These are phyloP conservation scores for Nemania bipapillata DNA, from an alignment of 2,329 filamentous ascomycete genomes.

Conservation along the genomic window DNA sequence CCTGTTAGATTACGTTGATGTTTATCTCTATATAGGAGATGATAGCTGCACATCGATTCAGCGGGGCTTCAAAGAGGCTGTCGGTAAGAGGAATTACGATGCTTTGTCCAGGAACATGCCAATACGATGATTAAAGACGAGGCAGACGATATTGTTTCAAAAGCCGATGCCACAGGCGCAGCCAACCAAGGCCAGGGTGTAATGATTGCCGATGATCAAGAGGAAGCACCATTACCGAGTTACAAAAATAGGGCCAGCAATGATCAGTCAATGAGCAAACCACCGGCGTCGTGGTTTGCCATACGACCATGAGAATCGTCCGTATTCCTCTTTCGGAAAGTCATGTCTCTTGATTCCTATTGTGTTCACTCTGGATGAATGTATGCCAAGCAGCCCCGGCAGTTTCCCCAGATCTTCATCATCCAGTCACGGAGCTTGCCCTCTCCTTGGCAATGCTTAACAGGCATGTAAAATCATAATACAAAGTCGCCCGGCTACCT, in stretches of 20 bases:
- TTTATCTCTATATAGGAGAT: no score
- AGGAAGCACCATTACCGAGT: background rate
- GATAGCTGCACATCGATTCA: no score
- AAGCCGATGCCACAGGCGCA: background rate
- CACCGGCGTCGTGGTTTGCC: background rate
- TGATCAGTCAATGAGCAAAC: background rate
- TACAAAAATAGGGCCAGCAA: background rate
- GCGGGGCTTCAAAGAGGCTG: background rate
- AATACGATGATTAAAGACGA: background rate
- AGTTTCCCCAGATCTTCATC: constrained; percentile 38
- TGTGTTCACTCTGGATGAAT: constrained; percentile 32
- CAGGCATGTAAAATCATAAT: constrained; percentile 28
- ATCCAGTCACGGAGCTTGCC: constrained; percentile 33
- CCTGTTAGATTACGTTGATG: no score
- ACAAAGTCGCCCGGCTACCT: constrained; percentile 24
- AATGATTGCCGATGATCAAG: background rate
- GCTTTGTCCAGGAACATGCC: background rate
- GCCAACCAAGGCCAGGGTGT: background rate
- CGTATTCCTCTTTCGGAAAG: constrained; percentile 24
- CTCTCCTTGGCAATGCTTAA: constrained; percentile 38
- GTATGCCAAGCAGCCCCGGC: constrained; percentile 40
- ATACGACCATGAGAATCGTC: constrained; percentile 15
- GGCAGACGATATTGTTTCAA: background rate
- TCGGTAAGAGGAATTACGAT: background rate
- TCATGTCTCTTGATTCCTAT: background rate